Conservation (phyloP, 495 filamentous ascomycete species). For the Halenospora varia region DNA sequence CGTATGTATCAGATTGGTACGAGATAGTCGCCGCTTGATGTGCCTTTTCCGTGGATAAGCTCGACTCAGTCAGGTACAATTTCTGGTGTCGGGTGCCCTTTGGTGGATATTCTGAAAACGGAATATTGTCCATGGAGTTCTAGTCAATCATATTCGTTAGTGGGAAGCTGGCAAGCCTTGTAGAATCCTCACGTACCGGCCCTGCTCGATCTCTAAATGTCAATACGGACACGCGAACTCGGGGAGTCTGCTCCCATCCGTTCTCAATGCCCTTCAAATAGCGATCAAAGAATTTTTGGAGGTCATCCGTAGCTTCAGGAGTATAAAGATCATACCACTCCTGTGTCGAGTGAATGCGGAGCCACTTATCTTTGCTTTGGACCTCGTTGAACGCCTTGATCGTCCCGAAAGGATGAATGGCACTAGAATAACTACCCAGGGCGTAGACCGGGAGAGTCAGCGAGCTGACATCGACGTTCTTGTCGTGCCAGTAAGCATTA, state of each 20-base stretch:
- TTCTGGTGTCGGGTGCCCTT: no score
- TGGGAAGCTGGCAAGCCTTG: no score
- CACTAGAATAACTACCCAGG: conserved; percentile 27
- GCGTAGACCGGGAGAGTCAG: conserved; percentile 29
- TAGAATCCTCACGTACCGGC: no score
- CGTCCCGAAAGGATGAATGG: conserved; percentile 36
- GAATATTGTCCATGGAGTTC: no score
- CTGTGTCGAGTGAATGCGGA: conserved; percentile 28
- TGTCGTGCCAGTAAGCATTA: conserved; percentile 29
- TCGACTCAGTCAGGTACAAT: no score
- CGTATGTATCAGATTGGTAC: conserved; percentile 21
- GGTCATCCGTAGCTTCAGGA: conserved; percentile 25
- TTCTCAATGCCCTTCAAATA: conserved; percentile 37
- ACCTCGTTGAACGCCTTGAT: conserved; percentile 33
- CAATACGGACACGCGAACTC: conserved; percentile 29
- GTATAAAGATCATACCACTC: conserved; percentile 41
- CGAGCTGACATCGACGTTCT: conserved; percentile 22
- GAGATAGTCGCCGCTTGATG: no score
- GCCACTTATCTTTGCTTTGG: conserved; percentile 26
- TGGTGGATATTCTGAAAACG: conserved; percentile 33
- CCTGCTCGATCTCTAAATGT: conserved; percentile 26
- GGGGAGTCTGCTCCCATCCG: conserved; percentile 37
- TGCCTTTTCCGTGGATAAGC: no score
- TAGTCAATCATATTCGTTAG: no score
- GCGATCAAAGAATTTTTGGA: conserved; percentile 34